A percentile compares a stretch with the other conserved stretches of the same genome.
phyloP scores from a whole-genome alignment of 2,329 filamentous ascomycete genomes.

The Aspergillus niger region DNA sequence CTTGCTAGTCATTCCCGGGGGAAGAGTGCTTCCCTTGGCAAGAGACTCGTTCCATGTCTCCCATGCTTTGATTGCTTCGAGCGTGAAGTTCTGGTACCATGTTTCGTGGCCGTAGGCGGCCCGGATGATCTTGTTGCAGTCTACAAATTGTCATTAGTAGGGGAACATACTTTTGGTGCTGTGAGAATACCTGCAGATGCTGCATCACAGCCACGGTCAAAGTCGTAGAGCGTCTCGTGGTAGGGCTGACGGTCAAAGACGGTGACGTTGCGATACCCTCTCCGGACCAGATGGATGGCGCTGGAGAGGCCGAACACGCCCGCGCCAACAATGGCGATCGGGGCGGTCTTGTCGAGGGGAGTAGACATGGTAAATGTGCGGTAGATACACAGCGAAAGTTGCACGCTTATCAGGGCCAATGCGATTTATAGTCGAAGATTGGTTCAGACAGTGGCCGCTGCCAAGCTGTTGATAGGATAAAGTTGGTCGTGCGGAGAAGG shows the following conservation, averaged over 20 bases:
- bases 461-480: background rate
- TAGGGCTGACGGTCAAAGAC: constrained; percentile 54
- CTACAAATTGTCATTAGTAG: constrained; percentile 17
- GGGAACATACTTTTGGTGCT: background rate
- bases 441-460: background rate
- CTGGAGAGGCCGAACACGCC: constrained; percentile 49
- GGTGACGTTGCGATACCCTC: constrained; percentile 52
- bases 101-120: constrained; percentile 47
- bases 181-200: constrained; percentile 44
- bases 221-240: constrained; percentile 45
- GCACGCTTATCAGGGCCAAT: background rate
- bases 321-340: constrained; percentile 46
- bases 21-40: constrained; percentile 28
- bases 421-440: background rate
- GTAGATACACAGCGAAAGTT: background rate
- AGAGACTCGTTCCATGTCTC: constrained; percentile 46
- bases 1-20: constrained; percentile 39
- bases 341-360: background rate
- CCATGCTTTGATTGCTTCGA: constrained; percentile 48
- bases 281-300: constrained; percentile 46
- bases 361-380: background rate
- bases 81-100: constrained; percentile 51
- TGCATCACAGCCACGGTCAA: constrained; percentile 45
- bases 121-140: constrained; percentile 51
- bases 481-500: background rate